These are phyloP conservation scores for Ganoderma meredithae DNA, from an alignment of 1,284 basidiomycete genomes.

Conservation along the genomic window DNA sequence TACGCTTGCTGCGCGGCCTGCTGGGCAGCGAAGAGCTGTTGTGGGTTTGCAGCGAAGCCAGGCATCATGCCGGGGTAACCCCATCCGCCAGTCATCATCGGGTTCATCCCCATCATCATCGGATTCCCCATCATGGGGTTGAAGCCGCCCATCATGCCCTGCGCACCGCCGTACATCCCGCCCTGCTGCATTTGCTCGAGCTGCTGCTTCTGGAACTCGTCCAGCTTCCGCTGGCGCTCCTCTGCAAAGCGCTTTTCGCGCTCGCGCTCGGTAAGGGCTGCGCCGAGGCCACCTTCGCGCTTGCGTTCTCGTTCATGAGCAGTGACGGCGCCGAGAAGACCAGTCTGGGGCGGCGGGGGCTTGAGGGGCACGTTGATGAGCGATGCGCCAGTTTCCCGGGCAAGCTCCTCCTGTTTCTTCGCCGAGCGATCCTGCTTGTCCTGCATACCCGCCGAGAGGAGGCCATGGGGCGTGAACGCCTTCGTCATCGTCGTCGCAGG, in stretches of 20 bases:
- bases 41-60: conserved; percentile 66
- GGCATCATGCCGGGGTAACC: conserved; percentile 73
- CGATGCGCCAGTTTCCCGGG: conserved; percentile 88
- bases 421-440: conserved; percentile 96
- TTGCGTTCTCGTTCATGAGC: conserved; percentile 95
- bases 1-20: conserved; percentile 90
- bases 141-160: conserved; percentile 45
- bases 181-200: conserved; percentile 85
- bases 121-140: conserved; percentile 67
- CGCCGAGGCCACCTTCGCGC: conserved; percentile 93
- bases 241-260: conserved; percentile 90
- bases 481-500: conserved; percentile 83
- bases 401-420: conserved; percentile 92
- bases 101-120: conserved; percentile 63
- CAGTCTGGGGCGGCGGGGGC: conserved; percentile 94
- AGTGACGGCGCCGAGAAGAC: conserved; percentile 94
- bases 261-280: conserved; percentile 93
- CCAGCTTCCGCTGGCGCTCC: conserved; percentile 91
- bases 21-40: conserved; percentile 91
- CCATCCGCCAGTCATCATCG: conserved; percentile 51
- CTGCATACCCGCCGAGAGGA: conserved; percentile 93
- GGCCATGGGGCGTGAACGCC: conserved; percentile 92
- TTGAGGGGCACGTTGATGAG: conserved; percentile 95
- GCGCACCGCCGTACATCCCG: conserved; percentile 70
- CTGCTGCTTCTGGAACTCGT: conserved; percentile 90